Base-by-base conservation (phyloP, 257 asterid genomes). In the Cordia subcordata region DNA sequence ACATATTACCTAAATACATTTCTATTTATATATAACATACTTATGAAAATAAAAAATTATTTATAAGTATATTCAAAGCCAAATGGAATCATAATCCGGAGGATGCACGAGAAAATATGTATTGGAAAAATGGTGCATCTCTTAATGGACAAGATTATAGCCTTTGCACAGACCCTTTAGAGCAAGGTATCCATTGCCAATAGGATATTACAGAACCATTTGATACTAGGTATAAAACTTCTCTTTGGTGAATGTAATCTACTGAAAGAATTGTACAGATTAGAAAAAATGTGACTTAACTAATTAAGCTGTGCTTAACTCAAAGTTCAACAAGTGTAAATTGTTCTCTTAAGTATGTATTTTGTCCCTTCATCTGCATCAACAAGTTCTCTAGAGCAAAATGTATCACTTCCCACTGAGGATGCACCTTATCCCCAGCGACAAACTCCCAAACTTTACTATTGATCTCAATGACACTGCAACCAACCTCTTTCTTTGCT, bases 401-500 rank as follows among this genome's bases (percentile, higher is more conserved):
- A 65, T 69, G 84, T 18, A 79, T 71, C 20, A 44, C 73, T 63
- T 72, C 76, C 73, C 70, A 66, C 42, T 67, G 81, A 12, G 82
- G 89, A 57, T 72, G 81, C 49, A 55, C 61, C 35, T 71, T 71
- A 75, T 75, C 86, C 58, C 98, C 94, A 52, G 92, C 90, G 38
- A 79, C 57, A 65, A 92, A 88, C 67, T 88, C 95, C 66, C 77
- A 70, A 35, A 84, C 71, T 75, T 63, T 69, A 68, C 82, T 67
- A 68, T 78, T n/a, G 21, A 81, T 72, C 78, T 86, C 96, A 72
- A 89, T 80, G 42, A 85, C 77, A 58, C 99, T 84, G 63, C 79
- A 86, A 0, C 97, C 99, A 4, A 57, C 81, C 77, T 86, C 91
- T 67, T 92, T 92, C 79, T 81, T 88, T 54, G 95, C 96, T 65